Conservation (phyloP, 2,329 filamentous ascomycete species). For the Fusarium heterosporum region DNA sequence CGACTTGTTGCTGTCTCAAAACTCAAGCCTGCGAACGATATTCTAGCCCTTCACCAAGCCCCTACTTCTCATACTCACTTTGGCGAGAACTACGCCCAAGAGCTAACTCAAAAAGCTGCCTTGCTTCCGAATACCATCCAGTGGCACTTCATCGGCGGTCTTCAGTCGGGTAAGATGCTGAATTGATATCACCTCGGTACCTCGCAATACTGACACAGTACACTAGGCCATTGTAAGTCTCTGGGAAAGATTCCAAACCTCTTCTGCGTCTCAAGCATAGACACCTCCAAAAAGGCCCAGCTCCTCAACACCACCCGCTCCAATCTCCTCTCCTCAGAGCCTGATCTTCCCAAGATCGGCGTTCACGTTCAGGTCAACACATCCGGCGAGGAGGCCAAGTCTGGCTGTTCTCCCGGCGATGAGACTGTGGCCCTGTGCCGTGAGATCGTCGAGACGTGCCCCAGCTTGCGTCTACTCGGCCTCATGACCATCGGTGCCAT, state of each 20-base stretch:
- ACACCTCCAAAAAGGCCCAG: constrained; percentile 87
- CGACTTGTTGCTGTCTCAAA: constrained; percentile 96
- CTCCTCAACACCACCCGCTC: constrained; percentile 82
- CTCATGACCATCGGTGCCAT: constrained; percentile 99
- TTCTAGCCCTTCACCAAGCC: constrained; percentile 81
- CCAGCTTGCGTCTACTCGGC: constrained; percentile 79
- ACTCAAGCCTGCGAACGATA: constrained; percentile 91
- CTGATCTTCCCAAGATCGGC: constrained; percentile 63
- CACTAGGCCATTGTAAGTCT: constrained; percentile 84
- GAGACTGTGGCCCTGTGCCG: constrained; percentile 74
- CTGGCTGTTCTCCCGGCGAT: constrained; percentile 77
- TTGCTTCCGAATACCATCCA: constrained; percentile 80
- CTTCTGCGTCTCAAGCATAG: constrained; percentile 91
- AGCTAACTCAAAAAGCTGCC: constrained; percentile 86
- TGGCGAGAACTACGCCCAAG: constrained; percentile 96
- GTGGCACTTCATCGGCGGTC: constrained; percentile 97
- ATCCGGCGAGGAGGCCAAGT: constrained; percentile 86
- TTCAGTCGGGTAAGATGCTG: constrained; percentile 74
- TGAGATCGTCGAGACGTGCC: constrained; percentile 76
- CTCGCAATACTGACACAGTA: constrained; percentile 15
- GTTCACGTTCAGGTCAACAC: constrained; percentile 97
- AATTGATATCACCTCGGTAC: not conserved
- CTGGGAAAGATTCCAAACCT: constrained; percentile 90
- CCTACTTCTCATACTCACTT: constrained; percentile 78
- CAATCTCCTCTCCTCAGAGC: constrained; percentile 60